Percentiles rank a stretch among this genome's conserved stretches.
These are phyloP conservation scores for Globisporangium rhizosaccharum DNA, from an alignment of 352 stramenopile species.

Conservation along the genomic window DNA sequence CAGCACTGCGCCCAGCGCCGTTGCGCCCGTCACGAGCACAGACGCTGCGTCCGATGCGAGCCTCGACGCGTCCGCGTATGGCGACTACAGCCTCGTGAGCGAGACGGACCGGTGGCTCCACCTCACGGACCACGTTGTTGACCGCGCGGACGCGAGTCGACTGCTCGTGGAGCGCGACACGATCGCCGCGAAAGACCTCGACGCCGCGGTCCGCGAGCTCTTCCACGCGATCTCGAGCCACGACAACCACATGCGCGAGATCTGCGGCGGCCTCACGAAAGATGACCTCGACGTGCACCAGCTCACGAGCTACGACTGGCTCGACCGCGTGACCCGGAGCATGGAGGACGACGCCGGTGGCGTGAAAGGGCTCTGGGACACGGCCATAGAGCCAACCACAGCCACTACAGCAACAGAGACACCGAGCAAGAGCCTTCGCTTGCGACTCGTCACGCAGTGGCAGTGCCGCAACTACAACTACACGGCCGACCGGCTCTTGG, in stretches of 20 bases:
- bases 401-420: background rate
- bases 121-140: constrained; percentile 19
- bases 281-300: constrained; percentile 46
- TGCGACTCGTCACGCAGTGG: constrained; percentile 50
- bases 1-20: background rate
- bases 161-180: constrained; percentile 36
- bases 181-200: constrained; percentile 29
- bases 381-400: background rate
- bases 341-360: constrained; percentile 31
- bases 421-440: constrained; percentile 12
- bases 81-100: constrained; percentile 16
- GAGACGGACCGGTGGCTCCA: constrained; percentile 24
- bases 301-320: constrained; percentile 49
- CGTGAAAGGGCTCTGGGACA: constrained; percentile 29
- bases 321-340: constrained; percentile 40
- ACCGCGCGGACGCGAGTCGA: constrained; percentile 25
- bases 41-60: constrained; percentile 4
- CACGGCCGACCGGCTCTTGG: constrained; percentile 43
- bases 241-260: constrained; percentile 45
- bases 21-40: background rate
- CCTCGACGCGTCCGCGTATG: constrained; percentile 11
- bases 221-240: constrained; percentile 39
- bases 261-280: constrained; percentile 28
- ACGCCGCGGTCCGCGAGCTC: constrained; percentile 26
- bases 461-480: constrained; percentile 55